Evolutionary conservation across 495 filamentous ascomycete species (phyloP), one percentile per base, ranked within the genome.

Genomic region (Aspergillus cristatus): DNA sequence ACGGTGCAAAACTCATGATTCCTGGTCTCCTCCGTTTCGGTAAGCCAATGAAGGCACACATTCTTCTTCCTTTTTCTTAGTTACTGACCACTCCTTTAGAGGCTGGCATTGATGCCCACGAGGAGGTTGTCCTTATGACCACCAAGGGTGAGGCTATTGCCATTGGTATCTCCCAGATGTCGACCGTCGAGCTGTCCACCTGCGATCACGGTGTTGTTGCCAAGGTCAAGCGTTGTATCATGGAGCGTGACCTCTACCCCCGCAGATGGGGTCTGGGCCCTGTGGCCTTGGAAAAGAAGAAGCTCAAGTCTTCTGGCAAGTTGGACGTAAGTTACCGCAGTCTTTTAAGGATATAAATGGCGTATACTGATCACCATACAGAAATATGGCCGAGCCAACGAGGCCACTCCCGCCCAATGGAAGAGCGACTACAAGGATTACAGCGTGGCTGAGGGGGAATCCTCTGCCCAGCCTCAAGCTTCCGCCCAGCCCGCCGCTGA

Each of bases 141-240:
- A 96, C 89, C 41, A 98, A 98, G 72, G 91, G 91, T 42, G 91
- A 98, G 66, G 91, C 91, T 14, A 95, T 98, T 48, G 91, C 91
- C 33, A 73, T 97, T 28, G 91, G 82, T 51, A 90, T 94, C 51
- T 86, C 91, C 13, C 84, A 89, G 63, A 97, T 97, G 89, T 89
- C 84, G 11, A 87, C 87, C 1, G 84, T 90, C 38, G 86, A 93
- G 60, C 79, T 98, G 53, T 78, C 83, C 7, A 84, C 83, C 32
- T 94, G 88, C 61, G 86, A 94, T 56, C 93, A 98, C 60, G 93
- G 93, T 47, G 84, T 94, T 22, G 90, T 97, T 32, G 91, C 93
- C 35, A 95, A 94, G 70, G 81, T 97, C 55, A 97, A 97, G 78
- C 78, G 91, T 38, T 87, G 85, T 60, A 98, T 98, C 63, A 97